Conservation (phyloP, 371 early-diverging fungal genomes). For the Nematocida ausubeli region DNA sequence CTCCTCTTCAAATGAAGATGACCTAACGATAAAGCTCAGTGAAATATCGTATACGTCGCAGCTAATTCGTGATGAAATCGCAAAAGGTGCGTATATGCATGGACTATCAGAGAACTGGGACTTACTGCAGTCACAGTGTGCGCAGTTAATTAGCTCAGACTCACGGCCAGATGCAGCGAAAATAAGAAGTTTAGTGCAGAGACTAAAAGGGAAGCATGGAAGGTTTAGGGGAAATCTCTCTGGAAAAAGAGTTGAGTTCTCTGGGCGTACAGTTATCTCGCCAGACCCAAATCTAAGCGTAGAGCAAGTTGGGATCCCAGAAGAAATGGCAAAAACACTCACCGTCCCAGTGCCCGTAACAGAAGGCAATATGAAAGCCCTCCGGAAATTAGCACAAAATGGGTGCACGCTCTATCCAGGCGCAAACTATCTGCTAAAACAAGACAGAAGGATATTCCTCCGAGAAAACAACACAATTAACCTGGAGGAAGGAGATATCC, state of each 20-base stretch:
- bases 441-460: slow-evolving; percentile 52
- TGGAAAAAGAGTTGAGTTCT: slow-evolving; percentile 98
- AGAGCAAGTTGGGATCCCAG: slow-evolving; percentile 91
- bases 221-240: slow-evolving; percentile 97
- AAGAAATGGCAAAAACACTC: slow-evolving; percentile 82
- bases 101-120: slow-evolving; percentile 84
- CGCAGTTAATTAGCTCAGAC: slow-evolving; percentile 91
- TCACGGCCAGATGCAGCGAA: slow-evolving; percentile 75
- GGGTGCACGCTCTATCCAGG: slow-evolving; percentile 88
- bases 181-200: slow-evolving; percentile 81
- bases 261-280: slow-evolving; percentile 96
- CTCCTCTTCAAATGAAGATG: slow-evolving; percentile 87
- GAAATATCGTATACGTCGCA: slow-evolving; percentile 90
- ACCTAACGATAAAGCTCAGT: slow-evolving; percentile 89
- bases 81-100: slow-evolving; percentile 75
- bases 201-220: slow-evolving; percentile 97
- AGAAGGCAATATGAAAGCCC: slow-evolving; percentile 75
- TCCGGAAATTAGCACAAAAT: slow-evolving; percentile 74
- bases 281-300: slow-evolving; percentile 97
- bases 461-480: slow-evolving; percentile 69
- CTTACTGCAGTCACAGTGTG: slow-evolving; percentile 83
- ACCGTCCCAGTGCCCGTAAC: slow-evolving; percentile 94
- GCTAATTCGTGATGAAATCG: slow-evolving; percentile 76
- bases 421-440: slow-evolving; percentile 77
- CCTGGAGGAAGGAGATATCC: slow-evolving; percentile 81